A percentile compares a stretch with the other conserved stretches of the same genome.
Conservation (phyloP, 768 basidiomycete genomes). For the Leccinum broughii region DNA sequence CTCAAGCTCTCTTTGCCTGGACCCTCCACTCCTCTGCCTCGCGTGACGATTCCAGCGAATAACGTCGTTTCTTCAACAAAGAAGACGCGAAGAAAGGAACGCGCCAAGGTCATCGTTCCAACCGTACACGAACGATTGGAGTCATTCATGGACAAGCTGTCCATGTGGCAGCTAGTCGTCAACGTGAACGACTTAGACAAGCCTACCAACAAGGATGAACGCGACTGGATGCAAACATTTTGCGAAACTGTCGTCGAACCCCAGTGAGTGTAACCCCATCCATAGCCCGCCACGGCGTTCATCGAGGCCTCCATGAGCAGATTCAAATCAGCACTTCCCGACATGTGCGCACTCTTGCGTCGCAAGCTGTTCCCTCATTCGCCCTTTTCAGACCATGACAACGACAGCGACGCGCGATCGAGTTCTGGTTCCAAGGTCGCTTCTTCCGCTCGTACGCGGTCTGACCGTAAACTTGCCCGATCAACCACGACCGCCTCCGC, state of each 20-base stretch:
- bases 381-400: slow-evolving; percentile 52
- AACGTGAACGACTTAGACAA: slow-evolving; percentile 39
- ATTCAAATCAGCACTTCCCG: slow-evolving; percentile 54
- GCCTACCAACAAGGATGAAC: slow-evolving; percentile 31
- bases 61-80: slow-evolving; percentile 29
- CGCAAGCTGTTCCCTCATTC: slow-evolving; percentile 67
- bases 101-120: slow-evolving; percentile 24
- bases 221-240: slow-evolving; percentile 78
- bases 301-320: slow-evolving; percentile 33
- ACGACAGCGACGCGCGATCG: slow-evolving; percentile 16
- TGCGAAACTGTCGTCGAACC: slow-evolving; percentile 66
- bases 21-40: slow-evolving; percentile 32
- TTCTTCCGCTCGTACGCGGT: slow-evolving; percentile 2
- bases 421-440: slow-evolving; percentile 9
- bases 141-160: slow-evolving; percentile 75
- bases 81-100: slow-evolving; percentile 33
- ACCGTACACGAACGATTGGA: slow-evolving; percentile 57
- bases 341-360: slow-evolving; percentile 57
- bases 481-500: slow-evolving; percentile 13
- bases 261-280: slow-evolving; percentile 43
- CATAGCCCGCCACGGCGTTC: background rate
- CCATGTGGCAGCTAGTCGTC: slow-evolving; percentile 67
- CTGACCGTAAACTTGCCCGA: slow-evolving; percentile 14
- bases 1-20: slow-evolving; percentile 65
- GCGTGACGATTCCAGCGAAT: slow-evolving; percentile 25